Conservation (phyloP, 352 stramenopile species). For the Pythium phragmiticola region DNA sequence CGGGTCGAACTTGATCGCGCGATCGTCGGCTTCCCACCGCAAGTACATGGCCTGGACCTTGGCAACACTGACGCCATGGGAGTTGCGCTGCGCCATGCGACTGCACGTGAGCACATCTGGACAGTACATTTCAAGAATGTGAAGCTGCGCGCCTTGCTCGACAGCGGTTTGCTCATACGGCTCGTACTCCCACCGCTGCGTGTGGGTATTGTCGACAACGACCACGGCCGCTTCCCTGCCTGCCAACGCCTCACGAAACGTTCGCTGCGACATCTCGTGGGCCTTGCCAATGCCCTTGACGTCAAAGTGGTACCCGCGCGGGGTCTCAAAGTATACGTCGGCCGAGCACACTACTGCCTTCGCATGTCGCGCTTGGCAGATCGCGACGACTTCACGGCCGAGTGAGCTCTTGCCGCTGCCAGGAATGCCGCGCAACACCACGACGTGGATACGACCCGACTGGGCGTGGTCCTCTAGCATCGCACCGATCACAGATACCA, state of each 20-base stretch:
- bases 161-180: conserved; percentile 35
- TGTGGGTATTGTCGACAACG: conserved; percentile 77
- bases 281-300: conserved; percentile 43
- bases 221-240: conserved; percentile 31
- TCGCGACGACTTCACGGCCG: conserved; percentile 35
- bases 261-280: conserved; percentile 44
- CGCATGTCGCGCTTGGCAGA: conserved; percentile 33
- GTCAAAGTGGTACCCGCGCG: conserved; percentile 64
- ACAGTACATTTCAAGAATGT: conserved; percentile 60
- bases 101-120: conserved; percentile 40
- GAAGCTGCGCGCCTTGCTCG: background rate
- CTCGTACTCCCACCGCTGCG: conserved; percentile 67
- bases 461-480: conserved; percentile 33
- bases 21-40: conserved; percentile 53
- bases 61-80: conserved; percentile 52
- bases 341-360: conserved; percentile 51
- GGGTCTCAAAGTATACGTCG: conserved; percentile 64
- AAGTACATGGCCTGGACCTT: conserved; percentile 76
- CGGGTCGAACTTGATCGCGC: conserved; percentile 36
- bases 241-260: conserved; percentile 40
- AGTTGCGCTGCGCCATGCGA: conserved; percentile 63
- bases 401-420: conserved; percentile 74
- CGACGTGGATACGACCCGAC: conserved; percentile 32
- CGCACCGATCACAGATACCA: conserved; percentile 36
- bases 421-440: conserved; percentile 70